Evolutionary conservation across 495 filamentous ascomycete species (phyloP).

Genomic region (Jackrogersella minutella): DNA sequence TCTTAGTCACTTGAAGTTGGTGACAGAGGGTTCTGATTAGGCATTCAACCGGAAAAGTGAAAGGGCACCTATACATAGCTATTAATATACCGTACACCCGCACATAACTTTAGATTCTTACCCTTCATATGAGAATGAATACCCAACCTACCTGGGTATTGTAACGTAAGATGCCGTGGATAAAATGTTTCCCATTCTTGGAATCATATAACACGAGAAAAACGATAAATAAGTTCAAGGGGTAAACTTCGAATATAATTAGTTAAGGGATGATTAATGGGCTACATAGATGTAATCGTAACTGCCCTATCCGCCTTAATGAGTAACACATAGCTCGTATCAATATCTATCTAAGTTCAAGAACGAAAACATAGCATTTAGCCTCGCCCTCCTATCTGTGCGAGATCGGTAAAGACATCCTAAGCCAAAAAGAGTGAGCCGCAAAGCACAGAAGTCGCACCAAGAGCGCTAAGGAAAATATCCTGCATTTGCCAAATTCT

Average conservation of each 20-base stretch:
- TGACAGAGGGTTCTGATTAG: background rate
- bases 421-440: background rate
- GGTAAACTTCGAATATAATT: no score
- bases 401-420: constrained; percentile 3
- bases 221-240: no score
- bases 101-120: no score
- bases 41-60: no score
- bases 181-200: no score
- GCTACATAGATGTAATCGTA: background rate
- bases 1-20: background rate
- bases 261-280: background rate
- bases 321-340: background rate
- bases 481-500: constrained; percentile 18
- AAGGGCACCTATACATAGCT: no score
- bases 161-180: no score
- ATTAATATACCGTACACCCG: no score
- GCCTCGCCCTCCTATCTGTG: background rate
- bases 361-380: background rate
- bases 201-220: no score
- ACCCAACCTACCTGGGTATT: no score
- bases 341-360: background rate
- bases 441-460: constrained; percentile 12
- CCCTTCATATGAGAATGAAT: no score
- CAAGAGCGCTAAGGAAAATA: constrained; percentile 33
- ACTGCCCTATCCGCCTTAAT: background rate